Conservation (phyloP, 495 filamentous ascomycete genomes). For the Letharia columbiana region DNA sequence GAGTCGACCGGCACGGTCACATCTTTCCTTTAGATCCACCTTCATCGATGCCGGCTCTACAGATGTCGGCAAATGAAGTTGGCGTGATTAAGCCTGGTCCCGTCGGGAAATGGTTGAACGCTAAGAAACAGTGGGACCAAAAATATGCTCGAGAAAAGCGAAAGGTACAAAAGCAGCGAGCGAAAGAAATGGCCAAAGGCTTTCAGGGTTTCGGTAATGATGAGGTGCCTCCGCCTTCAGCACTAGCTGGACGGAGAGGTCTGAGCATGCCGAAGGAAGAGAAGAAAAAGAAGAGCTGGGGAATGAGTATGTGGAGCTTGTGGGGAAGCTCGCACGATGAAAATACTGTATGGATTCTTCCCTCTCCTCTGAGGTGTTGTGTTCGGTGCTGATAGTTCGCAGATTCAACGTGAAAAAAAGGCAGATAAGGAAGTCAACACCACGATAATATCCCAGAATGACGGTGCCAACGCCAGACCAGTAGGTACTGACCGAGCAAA, state of each 20-base stretch:
- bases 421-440: constrained; percentile 22
- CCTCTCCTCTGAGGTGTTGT: background rate
- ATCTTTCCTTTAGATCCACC: constrained; percentile 57
- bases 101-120: constrained; percentile 71
- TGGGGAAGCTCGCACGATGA: constrained; percentile 87
- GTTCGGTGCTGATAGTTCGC: background rate
- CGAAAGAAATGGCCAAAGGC: constrained; percentile 60
- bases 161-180: constrained; percentile 57
- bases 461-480: constrained; percentile 6
- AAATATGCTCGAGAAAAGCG: constrained; percentile 59
- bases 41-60: constrained; percentile 51
- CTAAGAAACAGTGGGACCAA: constrained; percentile 59
- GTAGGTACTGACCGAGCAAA: background rate
- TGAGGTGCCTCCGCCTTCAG: constrained; percentile 73
- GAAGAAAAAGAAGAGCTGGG: constrained; percentile 57
- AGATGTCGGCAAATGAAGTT: constrained; percentile 52
- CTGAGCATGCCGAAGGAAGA: constrained; percentile 44
- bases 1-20: constrained; percentile 66
- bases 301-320: constrained; percentile 70
- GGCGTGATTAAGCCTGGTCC: constrained; percentile 73
- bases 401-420: constrained; percentile 27
- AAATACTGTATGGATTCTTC: constrained; percentile 41
- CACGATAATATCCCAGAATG: constrained; percentile 8
- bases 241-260: constrained; percentile 61
- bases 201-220: constrained; percentile 59